Conservation (phyloP, 2,329 filamentous ascomycete species). For the Sporothrix pseudoabietina region DNA sequence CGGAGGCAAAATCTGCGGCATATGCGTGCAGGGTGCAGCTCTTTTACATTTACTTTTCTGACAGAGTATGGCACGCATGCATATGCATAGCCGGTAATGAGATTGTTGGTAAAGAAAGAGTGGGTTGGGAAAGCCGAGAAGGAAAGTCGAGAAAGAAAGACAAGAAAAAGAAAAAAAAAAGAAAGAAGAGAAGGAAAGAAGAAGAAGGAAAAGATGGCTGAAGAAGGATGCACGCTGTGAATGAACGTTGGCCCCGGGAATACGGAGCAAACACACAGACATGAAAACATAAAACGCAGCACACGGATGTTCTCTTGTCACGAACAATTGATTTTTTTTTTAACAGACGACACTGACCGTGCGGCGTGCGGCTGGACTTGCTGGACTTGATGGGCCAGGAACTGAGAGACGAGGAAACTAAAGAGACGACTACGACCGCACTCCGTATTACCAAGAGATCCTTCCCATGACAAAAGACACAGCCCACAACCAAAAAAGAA, state of each 20-base stretch:
- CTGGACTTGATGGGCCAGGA: no score
- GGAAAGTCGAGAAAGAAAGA: no score
- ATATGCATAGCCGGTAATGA: conserved; percentile 14
- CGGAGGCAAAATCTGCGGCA: not conserved
- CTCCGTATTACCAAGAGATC: not conserved
- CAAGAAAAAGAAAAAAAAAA: not conserved
- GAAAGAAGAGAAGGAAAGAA: not conserved
- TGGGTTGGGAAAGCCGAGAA: not conserved
- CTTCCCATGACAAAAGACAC: not conserved
- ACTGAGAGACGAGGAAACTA: no score
- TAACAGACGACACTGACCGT: not conserved
- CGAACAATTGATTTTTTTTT: not conserved
- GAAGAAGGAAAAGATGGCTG: not conserved
- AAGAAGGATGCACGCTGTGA: not conserved
- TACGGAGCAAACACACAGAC: conserved; percentile 1
- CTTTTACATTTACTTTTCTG: not conserved
- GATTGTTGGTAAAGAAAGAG: conserved; percentile 11
- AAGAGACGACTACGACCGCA: no score
- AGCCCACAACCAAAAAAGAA: not conserved
- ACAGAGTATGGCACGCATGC: not conserved
- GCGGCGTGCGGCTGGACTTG: not conserved
- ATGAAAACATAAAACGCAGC: no score
- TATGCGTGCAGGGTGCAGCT: not conserved
- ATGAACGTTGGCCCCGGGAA: not conserved
- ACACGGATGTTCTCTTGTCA: not conserved